phyloP scores from a whole-genome alignment of 257 asterid genomes.

The Verbascum thapsus region DNA sequence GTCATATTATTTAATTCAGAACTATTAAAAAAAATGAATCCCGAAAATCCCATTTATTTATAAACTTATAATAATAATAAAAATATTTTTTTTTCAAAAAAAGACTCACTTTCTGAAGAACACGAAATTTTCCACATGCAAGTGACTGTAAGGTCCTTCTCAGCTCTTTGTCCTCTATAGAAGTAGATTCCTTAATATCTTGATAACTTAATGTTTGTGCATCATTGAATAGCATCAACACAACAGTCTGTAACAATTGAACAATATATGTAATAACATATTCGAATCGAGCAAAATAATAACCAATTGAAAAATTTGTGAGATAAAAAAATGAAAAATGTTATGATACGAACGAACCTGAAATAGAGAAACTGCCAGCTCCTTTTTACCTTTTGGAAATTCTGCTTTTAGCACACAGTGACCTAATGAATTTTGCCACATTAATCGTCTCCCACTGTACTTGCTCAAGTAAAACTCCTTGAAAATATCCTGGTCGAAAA shows the following conservation, averaged over 20 bases:
- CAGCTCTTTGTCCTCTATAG: constrained; percentile 92
- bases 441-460: constrained; percentile 92
- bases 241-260: constrained; percentile 69
- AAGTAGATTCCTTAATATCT: constrained; percentile 89
- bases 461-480: constrained; percentile 96
- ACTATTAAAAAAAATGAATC: constrained; percentile 5
- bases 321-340: too few species aligned
- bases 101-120: constrained; percentile 74
- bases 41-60: too few species aligned
- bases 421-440: constrained; percentile 99
- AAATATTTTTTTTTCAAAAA: too few species aligned
- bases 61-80: too few species aligned
- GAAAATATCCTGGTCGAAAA: constrained; percentile 73
- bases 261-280: constrained; percentile 12
- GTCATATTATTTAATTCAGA: constrained; percentile 19
- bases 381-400: constrained; percentile 89
- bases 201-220: constrained; percentile 81
- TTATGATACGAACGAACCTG: constrained; percentile 78
- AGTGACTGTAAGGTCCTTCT: constrained; percentile 94
- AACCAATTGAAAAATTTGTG: neutral
- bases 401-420: constrained; percentile 93
- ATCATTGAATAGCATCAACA: constrained; percentile 91
- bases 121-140: constrained; percentile 96
- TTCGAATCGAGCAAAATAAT: constrained; percentile 15
- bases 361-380: constrained; percentile 95